Conservation (phyloP, 768 basidiomycete species). For the Calocybe indica region DNA sequence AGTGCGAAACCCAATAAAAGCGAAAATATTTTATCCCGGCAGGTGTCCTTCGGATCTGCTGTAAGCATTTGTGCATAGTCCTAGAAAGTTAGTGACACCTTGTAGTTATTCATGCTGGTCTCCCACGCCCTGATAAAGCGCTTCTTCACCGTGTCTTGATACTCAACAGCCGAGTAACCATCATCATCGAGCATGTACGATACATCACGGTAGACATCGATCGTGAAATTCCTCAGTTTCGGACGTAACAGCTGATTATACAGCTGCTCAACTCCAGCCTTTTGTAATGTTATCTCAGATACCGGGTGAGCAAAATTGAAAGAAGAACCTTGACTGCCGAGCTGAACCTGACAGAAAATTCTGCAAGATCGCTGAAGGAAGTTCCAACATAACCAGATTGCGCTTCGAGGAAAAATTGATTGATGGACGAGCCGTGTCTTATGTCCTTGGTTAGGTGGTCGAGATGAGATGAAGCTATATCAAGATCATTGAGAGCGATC, state of each 20-base stretch:
- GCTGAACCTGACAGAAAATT: slow-evolving; percentile 59
- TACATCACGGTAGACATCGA: slow-evolving; percentile 88
- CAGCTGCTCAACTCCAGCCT: slow-evolving; percentile 87
- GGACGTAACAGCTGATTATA: slow-evolving; percentile 95
- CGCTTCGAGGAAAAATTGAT: slow-evolving; percentile 58
- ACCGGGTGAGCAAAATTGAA: not conserved
- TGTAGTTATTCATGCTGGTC: slow-evolving; percentile 76
- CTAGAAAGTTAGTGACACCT: slow-evolving; percentile 38
- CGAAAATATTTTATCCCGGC: slow-evolving; percentile 87
- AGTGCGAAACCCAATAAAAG: slow-evolving; percentile 80
- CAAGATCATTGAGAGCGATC: slow-evolving; percentile 93
- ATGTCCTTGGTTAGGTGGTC: slow-evolving; percentile 75
- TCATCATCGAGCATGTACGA: slow-evolving; percentile 90
- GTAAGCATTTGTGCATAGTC: not conserved
- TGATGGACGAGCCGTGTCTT: slow-evolving; percentile 41
- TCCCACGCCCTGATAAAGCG: slow-evolving; percentile 92
- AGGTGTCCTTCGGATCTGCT: slow-evolving; percentile 51
- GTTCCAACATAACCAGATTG: slow-evolving; percentile 30
- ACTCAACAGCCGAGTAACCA: slow-evolving; percentile 73
- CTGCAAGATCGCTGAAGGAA: slow-evolving; percentile 43
- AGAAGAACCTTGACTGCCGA: slow-evolving; percentile 62
- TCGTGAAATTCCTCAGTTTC: slow-evolving; percentile 72
- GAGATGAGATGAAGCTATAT: slow-evolving; percentile 84
- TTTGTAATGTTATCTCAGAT: not conserved
- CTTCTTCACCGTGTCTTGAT: slow-evolving; percentile 82